Evolutionary conservation across 2,329 filamentous ascomycete genomes (phyloP).

Genomic region (Epicoccum nigrum): DNA sequence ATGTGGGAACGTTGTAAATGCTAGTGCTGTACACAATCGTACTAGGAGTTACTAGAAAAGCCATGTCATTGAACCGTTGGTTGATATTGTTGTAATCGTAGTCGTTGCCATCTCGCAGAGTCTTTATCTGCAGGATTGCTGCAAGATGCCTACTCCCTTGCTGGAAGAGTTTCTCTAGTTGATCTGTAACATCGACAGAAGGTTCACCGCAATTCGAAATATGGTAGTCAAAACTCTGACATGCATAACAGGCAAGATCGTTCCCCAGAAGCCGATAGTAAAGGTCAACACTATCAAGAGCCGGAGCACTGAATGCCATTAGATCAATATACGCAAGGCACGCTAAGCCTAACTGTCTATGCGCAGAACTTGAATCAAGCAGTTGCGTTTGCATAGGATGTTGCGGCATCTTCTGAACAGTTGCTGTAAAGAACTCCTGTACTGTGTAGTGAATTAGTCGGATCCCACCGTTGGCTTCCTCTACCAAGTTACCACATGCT

Average conservation of each 20-base stretch:
- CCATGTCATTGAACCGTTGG: conserved; percentile 9
- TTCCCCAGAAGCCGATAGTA: background rate
- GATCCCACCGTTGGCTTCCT: conserved; percentile 14
- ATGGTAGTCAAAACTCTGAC: conserved; percentile 21
- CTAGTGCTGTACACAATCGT: conserved; percentile 24
- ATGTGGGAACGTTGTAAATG: conserved; percentile 17
- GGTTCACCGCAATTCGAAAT: conserved; percentile 5
- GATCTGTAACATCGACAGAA: background rate
- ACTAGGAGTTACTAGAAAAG: conserved; percentile 16
- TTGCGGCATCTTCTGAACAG: background rate
- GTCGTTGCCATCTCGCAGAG: too few relatives aligned
- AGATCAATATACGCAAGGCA: conserved; percentile 20
- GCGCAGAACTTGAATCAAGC: conserved; percentile 9
- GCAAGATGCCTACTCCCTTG: conserved; percentile 15
- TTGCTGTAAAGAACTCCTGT: conserved; percentile 26
- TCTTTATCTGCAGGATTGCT: conserved; percentile 22
- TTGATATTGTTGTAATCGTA: background rate
- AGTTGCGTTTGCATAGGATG: conserved; percentile 10
- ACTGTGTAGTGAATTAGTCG: conserved; percentile 30
- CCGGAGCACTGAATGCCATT: conserved; percentile 1
- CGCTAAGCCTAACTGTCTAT: conserved; percentile 10
- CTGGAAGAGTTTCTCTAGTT: conserved; percentile 15
- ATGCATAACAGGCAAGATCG: conserved; percentile 16
- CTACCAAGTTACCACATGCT: conserved; percentile 27
- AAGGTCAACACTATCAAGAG: too few relatives aligned